Base-by-base conservation (phyloP, 768 basidiomycete genomes). In the Thelephora aurantiotincta region DNA sequence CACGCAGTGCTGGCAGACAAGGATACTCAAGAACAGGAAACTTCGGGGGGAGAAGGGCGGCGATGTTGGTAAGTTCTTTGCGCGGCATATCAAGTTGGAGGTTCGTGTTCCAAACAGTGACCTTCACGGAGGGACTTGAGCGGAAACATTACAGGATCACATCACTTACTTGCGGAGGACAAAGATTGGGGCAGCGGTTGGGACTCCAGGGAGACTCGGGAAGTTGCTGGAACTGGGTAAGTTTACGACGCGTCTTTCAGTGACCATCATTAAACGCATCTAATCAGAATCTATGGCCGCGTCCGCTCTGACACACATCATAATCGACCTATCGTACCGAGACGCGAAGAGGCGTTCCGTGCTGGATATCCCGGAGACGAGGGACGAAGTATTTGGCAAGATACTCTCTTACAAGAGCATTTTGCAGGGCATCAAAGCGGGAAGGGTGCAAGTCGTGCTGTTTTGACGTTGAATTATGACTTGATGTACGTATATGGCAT, bases 31-130 rank as follows among this genome's bases (percentile, higher is more conserved):
- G 61, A 73, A 80, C 63, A 78, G 74, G 63, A 74, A 65, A 52
- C 68, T 88, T 45, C 69, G 78, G 48, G 82, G 84, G 33, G 81
- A 86, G 19, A 92, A 89, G 59, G 81, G 87, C 48, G 90, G 87
- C 11, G 89, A 94, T 53, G 82, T 96, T 30, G 92, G 86, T 18
- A 97, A 97, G 63, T 75, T 99, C 22, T 98, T 98, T 57, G 90
- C 93, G 26, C 92, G 83, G 63, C 93, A 98, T 60, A 80, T 94
- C 66, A 96, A 93, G 65, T 68, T 93, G 35, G 68, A 81, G 44
- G 26, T 30, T 30, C 9, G 26, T 30, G 26, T 9, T 30, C 9
- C 26, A 30, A 30, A 30, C 26, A 4, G 4, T 30, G 26, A 30
- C 9, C 26, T 30, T 4, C 26, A 9, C 26, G 26, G 9, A 30